Base-by-base conservation (phyloP, 192 early-diverging fungal species). In the Allomyces macrogynus region DNA sequence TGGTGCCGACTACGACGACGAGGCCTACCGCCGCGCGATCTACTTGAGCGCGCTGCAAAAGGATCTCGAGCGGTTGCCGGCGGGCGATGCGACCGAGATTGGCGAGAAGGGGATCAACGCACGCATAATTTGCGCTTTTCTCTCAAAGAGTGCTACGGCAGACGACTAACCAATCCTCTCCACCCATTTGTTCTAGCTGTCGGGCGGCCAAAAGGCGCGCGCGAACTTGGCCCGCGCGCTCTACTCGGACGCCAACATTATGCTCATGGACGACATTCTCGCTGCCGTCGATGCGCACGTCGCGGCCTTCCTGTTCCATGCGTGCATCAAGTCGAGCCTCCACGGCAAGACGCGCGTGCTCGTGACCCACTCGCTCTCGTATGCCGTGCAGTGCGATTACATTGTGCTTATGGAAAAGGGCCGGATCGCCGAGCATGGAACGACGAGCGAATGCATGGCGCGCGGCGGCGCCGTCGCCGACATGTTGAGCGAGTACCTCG, bases 201-300 rank as follows among this genome's bases (percentile, higher is more conserved):
- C 86, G 42, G 94, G 94, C 68, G 94, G 94, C 12, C 94, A 97
- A 64, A 92, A 90, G 71, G 83, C 85, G 25, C 84, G 80, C 18
- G 62, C 80, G 16, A 65, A 65, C 25, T 24, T 65, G 32, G 93
- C 93, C 0, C 78, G 93, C 10, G 75, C 86, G 0, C 73, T 89
- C 0, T 92, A 95, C 74, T 76, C 71, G 10, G 75, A 84, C 65
- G 74, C 84, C 11, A 88, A 90, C 42, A 84, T 93, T 62, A 79
- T 87, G 11, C 71, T 93, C 0, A 66, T 94, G 4, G 91, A 93
- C 65, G 93, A 95, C 62, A 89, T 89, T 7, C 73, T 97, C 43
- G 82, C 81, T 65, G 91, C 89, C 14, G 89, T 95, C 0, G 93
- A 96, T 71, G 83, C 83, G 4, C 79, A 83, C 62, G 82, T 85